phyloP scores from a whole-genome alignment of 495 filamentous ascomycete genomes.

The Hypoxylon crocopeplum region DNA sequence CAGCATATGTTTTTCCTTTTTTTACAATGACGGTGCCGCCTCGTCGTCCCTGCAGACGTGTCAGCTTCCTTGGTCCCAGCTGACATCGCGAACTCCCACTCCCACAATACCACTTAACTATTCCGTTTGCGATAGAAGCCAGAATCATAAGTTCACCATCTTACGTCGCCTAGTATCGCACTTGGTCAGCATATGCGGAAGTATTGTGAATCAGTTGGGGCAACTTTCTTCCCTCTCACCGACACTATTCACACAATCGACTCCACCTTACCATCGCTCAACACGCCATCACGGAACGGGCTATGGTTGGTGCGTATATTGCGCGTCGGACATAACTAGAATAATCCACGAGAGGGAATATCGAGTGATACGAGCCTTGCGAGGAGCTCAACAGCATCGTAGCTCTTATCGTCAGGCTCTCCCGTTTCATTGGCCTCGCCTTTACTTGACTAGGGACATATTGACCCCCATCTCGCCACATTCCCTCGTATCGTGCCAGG shows the following conservation, averaged over 20 bases:
- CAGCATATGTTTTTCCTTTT: constrained; percentile 6
- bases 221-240: constrained; percentile 10
- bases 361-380: constrained; percentile 14
- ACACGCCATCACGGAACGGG: constrained; percentile 2
- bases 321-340: constrained; percentile 12
- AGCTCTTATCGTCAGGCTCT: too few relatives aligned
- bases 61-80: constrained; percentile 32
- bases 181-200: constrained; percentile 8
- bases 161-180: constrained; percentile 18
- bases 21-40: constrained; percentile 22
- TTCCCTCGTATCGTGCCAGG: too few relatives aligned
- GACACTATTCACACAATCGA: constrained; percentile 1
- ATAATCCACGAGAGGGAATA: constrained; percentile 7
- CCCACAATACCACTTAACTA: constrained; percentile 30
- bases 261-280: constrained; percentile 9
- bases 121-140: constrained; percentile 12
- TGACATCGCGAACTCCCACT: constrained; percentile 27
- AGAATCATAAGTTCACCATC: constrained; percentile 27
- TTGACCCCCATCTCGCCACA: too few relatives aligned
- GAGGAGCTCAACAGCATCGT: constrained; percentile 3
- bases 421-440: too few relatives aligned
- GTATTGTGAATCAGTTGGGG: constrained; percentile 4
- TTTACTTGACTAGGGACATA: too few relatives aligned
- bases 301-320: constrained; percentile 29
- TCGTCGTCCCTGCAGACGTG: constrained; percentile 15